Evolutionary conservation across 2,329 filamentous ascomycete species (phyloP), one percentile per base, ranked within the genome.

Genomic region (Cercospora janseana): DNA sequence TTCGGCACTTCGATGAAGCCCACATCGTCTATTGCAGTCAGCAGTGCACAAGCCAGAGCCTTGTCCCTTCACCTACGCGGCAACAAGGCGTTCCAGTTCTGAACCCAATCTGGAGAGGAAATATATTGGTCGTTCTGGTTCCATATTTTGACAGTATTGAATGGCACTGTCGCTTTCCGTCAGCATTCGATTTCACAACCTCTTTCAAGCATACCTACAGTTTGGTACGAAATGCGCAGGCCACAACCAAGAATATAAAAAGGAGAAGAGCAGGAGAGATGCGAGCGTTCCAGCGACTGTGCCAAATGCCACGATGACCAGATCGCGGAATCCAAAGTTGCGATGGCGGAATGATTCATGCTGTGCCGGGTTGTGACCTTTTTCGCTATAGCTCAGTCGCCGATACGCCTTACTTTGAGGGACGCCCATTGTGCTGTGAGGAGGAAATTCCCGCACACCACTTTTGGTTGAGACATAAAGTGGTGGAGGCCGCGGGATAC

Each of bases 1-100:
- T 50, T 26, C 6, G 48, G 31, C 6, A 50, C 48, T 20, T 43
- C 29, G 15, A 50, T 32, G 32, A 50, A 50, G 12, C 48, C 48
- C 15, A 45, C 13, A 15, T 45, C 42, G 16, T 45, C 35, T 38
- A 24, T n/a, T 10, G 20, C 20, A n/a, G 6, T 38, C 6, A 38
- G 35, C 12, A 10, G 8, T n/a, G n/a, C 10, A 15, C 10, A 6
- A 8, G 10, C 12, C 10, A 13, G 20, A 3, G n/a, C 6, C n/a
- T 12, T 6, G 2, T 9, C 1, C 6, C 12, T 24, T 13, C 20
- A 24, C 35, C 13, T 13, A 38, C 35, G 42, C 8, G 26, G 16
- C 18, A 45, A 15, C 6, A 45, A 18, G 21, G 28, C 42, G 5
- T 34, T 31, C 42, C 42, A 45, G n/a, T 45, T 32, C 28, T 45